phyloP scores from a whole-genome alignment of 2,329 filamentous ascomycete species.

The Scytalidium lignicola region DNA sequence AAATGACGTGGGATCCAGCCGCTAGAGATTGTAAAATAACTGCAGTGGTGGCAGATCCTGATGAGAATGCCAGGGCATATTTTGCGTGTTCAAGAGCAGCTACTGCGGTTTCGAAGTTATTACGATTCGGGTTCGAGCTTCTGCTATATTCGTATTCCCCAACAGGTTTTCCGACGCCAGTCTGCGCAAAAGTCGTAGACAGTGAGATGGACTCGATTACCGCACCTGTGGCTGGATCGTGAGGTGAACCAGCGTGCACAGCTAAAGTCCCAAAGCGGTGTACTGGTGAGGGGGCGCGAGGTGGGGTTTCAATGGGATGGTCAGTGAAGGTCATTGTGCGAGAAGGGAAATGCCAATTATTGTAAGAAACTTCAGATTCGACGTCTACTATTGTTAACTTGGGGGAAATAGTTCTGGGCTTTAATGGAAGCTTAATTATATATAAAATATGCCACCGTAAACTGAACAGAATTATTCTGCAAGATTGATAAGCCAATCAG shows the following conservation, averaged over 20 bases:
- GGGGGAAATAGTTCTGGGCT: too few relatives aligned
- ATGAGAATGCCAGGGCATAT: slow-evolving; percentile 90
- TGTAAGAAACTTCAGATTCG: background rate
- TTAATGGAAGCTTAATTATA: background rate
- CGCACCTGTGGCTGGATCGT: slow-evolving; percentile 86
- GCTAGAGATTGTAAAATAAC: slow-evolving; percentile 90
- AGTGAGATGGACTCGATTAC: slow-evolving; percentile 96
- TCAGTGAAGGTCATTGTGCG: slow-evolving; percentile 27
- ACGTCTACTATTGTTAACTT: background rate
- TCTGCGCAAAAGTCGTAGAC: slow-evolving; percentile 94
- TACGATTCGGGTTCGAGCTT: slow-evolving; percentile 89
- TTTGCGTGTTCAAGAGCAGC: slow-evolving; percentile 89
- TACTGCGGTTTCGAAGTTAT: slow-evolving; percentile 89
- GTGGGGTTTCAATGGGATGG: slow-evolving; percentile 66
- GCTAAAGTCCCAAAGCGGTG: slow-evolving; percentile 88
- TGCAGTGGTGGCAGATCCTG: slow-evolving; percentile 89
- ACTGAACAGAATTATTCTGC: background rate
- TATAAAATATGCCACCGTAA: background rate
- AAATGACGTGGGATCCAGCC: slow-evolving; percentile 87
- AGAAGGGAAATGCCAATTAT: background rate
- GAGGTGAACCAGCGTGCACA: slow-evolving; percentile 87
- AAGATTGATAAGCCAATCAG: background rate
- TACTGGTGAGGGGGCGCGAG: slow-evolving; percentile 65
- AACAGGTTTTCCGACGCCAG: slow-evolving; percentile 77
- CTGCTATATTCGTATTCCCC: slow-evolving; percentile 91